Base-by-base conservation (phyloP, 495 filamentous ascomycete species). In the Podospora pseudopauciseta region DNA sequence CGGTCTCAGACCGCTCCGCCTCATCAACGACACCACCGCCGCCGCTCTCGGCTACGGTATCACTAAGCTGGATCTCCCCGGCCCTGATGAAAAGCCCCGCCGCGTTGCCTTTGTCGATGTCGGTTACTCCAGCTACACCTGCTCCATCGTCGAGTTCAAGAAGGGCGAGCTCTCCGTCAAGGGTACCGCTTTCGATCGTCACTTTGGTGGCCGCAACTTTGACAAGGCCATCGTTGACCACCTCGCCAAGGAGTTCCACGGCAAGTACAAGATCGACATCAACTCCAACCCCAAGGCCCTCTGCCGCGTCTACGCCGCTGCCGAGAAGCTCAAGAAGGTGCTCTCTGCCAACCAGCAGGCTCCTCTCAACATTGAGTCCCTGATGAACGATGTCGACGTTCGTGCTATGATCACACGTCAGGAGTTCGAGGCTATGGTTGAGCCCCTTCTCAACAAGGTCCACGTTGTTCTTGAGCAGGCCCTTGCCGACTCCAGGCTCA, bases 321-420 rank as follows among this genome's bases (percentile, higher is more conserved):
- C 92, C 62, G 95, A 99, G 86, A 98, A 97, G 87, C 78, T 97
- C 76, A 99, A 99, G 92, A 98, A 98, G 87, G 90, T 99, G 65
- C 86, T 99, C 66, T 98, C 96, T 16, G 95, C 95, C 73, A 98
- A 98, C 80, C 89, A 93, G 62, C 86, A 89, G 71, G 95, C 94
- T 3, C 96, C 95, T n/a, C 73, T 99, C 75, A 97, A 91, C 83
- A 97, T 99, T 74, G 95, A 99, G 85, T 97, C 95, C 20, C 85
- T 98, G 69, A 98, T 99, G 95, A 94, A 98, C 77, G 95, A 99
- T 76, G 82, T 94, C 44, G 95, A 99, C 79, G 96, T 97, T 26
- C 87, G 86, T 23, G 83, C 90, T 58, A 88, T 96, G 86, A 85
- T 98, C 72, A 98, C 94, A 79, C 91, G 95, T 73, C 92, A 97